A percentile compares a stretch with the other conserved stretches of the same genome.
Conservation (phyloP, 2,329 filamentous ascomycete genomes). For the Ophiostoma himal-ulmi region DNA sequence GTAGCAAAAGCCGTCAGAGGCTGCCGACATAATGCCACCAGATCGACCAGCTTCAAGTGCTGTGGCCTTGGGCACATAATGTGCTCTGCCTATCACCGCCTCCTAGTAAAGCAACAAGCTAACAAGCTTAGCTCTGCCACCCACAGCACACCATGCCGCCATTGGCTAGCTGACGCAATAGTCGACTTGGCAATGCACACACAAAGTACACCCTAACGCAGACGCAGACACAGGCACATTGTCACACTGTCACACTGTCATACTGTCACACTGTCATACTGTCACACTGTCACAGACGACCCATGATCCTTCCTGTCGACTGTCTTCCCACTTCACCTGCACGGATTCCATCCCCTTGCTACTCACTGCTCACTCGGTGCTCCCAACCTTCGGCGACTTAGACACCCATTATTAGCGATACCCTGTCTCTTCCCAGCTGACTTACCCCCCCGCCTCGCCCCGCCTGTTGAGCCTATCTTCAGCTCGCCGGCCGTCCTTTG, state of each 20-base stretch:
- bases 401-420: background rate
- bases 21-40: background rate
- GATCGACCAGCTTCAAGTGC: no score
- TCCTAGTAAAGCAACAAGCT: background rate
- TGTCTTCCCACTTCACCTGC: background rate
- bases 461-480: background rate
- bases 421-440: background rate
- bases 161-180: conserved; percentile 1
- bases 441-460: background rate
- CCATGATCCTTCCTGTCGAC: background rate
- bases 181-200: background rate
- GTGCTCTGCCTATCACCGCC: background rate
- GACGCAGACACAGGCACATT: background rate
- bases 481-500: background rate
- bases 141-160: background rate
- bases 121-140: background rate
- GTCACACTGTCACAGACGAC: background rate
- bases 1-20: background rate
- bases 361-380: background rate
- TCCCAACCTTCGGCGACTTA: background rate
- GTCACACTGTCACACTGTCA: background rate
- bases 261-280: background rate
- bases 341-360: background rate
- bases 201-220: background rate
- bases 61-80: no score